A percentile compares a stretch with the other conserved stretches of the same genome.
phyloP scores from a whole-genome alignment of 768 basidiomycete genomes.

The Leucogyrophana mollusca region DNA sequence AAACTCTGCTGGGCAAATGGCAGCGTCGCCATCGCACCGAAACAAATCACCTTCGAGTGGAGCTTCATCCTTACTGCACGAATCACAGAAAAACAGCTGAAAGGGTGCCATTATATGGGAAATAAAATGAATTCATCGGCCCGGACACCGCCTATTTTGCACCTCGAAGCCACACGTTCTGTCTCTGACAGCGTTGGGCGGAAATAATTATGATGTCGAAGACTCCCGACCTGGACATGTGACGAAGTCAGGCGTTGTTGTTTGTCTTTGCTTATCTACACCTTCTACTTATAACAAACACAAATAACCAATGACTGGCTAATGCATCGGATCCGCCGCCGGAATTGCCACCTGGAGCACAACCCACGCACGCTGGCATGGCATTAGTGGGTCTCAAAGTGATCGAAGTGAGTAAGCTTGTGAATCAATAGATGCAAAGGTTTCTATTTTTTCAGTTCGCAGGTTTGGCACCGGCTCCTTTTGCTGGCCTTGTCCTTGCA shows the following conservation, averaged over 20 bases:
- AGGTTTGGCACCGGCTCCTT: constrained; percentile 80
- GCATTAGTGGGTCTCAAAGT: constrained; percentile 50
- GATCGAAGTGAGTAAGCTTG: constrained; percentile 36
- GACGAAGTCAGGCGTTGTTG: background rate
- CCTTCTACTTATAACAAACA: constrained; percentile 5
- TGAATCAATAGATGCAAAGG: background rate
- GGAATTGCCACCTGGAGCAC: background rate
- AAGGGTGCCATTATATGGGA: background rate
- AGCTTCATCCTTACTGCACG: constrained; percentile 8
- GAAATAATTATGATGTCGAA: background rate
- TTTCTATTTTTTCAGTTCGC: constrained; percentile 52
- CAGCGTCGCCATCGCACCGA: constrained; percentile 1
- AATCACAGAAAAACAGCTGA: background rate
- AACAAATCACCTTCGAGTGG: background rate
- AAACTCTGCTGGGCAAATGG: constrained; percentile 8
- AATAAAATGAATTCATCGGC: no score
- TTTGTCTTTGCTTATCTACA: constrained; percentile 5
- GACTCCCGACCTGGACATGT: background rate
- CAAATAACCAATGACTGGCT: constrained; percentile 1
- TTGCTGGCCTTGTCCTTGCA: constrained; percentile 73
- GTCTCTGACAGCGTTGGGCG: background rate
- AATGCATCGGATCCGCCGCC: background rate
- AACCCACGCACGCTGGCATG: constrained; percentile 28
- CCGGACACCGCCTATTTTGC: no score
- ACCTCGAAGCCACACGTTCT: background rate